phyloP scores from a whole-genome alignment of 805 yeast genomes.

The Candida sithepensis region DNA sequence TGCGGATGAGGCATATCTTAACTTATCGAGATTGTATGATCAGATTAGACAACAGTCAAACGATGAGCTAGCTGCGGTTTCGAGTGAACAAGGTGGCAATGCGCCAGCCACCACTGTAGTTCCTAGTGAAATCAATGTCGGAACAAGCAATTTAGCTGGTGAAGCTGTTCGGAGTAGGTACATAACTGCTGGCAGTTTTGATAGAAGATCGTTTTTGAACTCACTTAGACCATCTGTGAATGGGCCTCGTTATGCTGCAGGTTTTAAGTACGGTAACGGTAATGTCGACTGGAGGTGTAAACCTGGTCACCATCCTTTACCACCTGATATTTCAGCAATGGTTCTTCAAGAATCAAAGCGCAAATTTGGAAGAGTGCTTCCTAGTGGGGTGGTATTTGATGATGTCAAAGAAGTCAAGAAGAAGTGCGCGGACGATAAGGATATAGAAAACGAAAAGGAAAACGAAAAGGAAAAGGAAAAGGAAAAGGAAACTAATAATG shows the following conservation, averaged over 20 bases:
- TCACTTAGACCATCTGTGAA: neutral
- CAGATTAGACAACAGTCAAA: neutral
- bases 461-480: neutral
- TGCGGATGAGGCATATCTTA: neutral
- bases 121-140: too few species aligned
- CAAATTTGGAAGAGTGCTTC: slow-evolving; percentile 20
- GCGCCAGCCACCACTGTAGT: too few species aligned
- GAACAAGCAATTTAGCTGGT: too few species aligned
- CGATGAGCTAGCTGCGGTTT: neutral
- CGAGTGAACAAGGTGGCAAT: neutral
- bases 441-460: too few species aligned
- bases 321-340: neutral
- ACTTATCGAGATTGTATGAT: neutral
- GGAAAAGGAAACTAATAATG: too few species aligned
- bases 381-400: slow-evolving; percentile 19
- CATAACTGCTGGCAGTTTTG: neutral
- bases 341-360: slow-evolving; percentile 9
- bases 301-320: neutral
- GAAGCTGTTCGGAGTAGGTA: neutral
- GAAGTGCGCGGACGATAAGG: neutral
- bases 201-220: neutral
- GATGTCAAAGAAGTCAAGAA: neutral
- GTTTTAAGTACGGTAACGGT: neutral
- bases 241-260: neutral
- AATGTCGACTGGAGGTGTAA: neutral